Evolutionary conservation across 805 yeast genomes (phyloP), one percentile per base, ranked within the genome.

Genomic region (Wickerhamiella spandovensis): DNA sequence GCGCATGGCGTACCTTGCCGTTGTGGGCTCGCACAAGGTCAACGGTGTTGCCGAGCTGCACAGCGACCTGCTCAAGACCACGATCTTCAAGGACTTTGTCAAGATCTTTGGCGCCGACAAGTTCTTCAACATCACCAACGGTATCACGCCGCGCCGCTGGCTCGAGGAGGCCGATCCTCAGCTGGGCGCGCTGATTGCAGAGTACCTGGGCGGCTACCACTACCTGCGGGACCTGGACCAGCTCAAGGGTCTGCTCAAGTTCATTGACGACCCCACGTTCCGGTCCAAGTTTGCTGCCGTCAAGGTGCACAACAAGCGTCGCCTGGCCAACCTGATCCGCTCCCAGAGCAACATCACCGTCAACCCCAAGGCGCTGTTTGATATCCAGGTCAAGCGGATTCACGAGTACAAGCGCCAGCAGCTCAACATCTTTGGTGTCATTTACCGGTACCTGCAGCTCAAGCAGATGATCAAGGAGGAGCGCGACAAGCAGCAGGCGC

Each of bases 391-490:
- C 45, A 88, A 88, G 70, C 80, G 97, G 69, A 88, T 88, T 58
- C 97, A 88, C 67, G 97, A 88, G 70, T 88, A 88, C 70, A 88
- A 88, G 73, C 82, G 97, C 67, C 97, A 88, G 70, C 97, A 89
- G 69, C 67, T 88, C 71, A 88, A 88, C 66, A 82, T 89, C 53
- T 85, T 89, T 64, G 95, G 95, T 55, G 85, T 84, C 23, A 85
- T 89, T 61, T 73, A 82, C 72, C 74, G 96, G 60, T 88, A 89
- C 66, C 68, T 89, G 54, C 73, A 75, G 56, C 81, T 88, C 67
- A 87, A 87, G 70, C 71, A 76, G 45, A 71, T 85, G 56, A 67
- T 85, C 35, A 70, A 75, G 9, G 76, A 76, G 50, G 82, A 86
- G 67, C 72, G 83, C 61, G 60, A 66, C 54, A 75, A 77, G 61